Base-by-base conservation (phyloP, 805 yeast species). In the Candida vartiovaarae region DNA sequence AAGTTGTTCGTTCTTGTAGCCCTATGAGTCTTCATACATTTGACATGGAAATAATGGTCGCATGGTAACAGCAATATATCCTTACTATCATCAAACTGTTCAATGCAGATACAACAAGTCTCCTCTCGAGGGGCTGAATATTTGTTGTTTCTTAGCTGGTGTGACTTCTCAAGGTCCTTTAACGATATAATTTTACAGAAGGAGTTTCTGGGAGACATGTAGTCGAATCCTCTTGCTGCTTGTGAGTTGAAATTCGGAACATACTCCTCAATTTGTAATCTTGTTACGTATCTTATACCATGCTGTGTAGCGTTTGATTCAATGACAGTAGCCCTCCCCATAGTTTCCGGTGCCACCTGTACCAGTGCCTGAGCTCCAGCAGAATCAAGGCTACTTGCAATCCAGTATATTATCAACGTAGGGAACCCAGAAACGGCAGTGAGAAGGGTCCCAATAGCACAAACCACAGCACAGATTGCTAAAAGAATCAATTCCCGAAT, bases 1-100 rank as follows among this genome's bases (percentile, higher is more conserved):
- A 5, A 20, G 8, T 24, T 6, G 15, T 33, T 24, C 10, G 10
- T 6, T 9, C 25, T 27, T 29, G 24, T 15, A 6, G 8, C 5
- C 24, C 38, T 31, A 36, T 32, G 40, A 9, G n/a, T 35, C 10
- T 9, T 15, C 3, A 44, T 6, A 40, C 51, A 45, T 3, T 25
- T 30, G 23, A n/a, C 6, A 28, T 48, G 49, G 23, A 32, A 38
- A 11, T 11, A 24, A 32, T 45, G 49, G 7, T 37, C 36, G 32
- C 51, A 48, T 6, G 51, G 45, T 15, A 38, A 34, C 20, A 32
- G 6, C 5, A 42, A 8, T 8, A 41, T 26, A 5, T 25, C 5
- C 5, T 39, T 36, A 3, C 25, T 9, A 5, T 9, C 10, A 8
- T 37, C 25, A 32, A 27, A 45, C 9, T 32, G 40, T 6, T 36